Conservation (phyloP, 306 rosid genomes). For the Inga leiocalycina region DNA sequence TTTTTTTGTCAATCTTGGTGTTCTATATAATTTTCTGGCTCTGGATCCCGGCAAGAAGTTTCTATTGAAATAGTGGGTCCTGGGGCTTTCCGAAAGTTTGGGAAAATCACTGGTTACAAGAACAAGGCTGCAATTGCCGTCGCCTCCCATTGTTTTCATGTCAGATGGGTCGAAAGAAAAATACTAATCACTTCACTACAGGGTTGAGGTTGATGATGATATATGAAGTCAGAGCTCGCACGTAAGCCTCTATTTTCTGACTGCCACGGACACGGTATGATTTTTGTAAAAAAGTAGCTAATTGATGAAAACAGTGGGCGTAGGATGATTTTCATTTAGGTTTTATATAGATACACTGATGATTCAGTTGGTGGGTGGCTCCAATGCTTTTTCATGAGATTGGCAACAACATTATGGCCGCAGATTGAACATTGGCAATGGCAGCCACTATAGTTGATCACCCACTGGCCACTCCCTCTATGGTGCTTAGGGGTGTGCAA, state of each 20-base stretch:
- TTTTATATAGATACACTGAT: not conserved
- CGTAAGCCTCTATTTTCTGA: not conserved
- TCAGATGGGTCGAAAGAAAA: not conserved
- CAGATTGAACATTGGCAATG: not conserved
- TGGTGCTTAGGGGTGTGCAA: no score
- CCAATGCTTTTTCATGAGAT: not conserved
- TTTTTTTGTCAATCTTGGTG: not conserved
- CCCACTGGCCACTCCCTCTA: not conserved
- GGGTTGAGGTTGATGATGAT: not conserved
- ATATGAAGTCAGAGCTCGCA: not conserved
- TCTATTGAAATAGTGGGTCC: not conserved
- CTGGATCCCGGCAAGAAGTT: not conserved
- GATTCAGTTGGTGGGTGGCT: not conserved
- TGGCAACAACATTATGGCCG: not conserved
- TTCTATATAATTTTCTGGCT: not conserved
- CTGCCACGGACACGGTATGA: not conserved
- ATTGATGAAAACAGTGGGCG: not conserved
- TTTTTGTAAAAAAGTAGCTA: not conserved
- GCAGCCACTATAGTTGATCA: not conserved
- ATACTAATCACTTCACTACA: not conserved
- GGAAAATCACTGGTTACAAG: not conserved
- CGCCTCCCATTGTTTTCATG: not conserved
- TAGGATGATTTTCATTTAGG: not conserved
- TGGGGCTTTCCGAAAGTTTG: not conserved
- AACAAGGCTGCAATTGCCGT: not conserved